A percentile compares a stretch with the other conserved stretches of the same genome.
Conservation (phyloP, 192 early-diverging fungal genomes). For the Coemansia sp. region DNA sequence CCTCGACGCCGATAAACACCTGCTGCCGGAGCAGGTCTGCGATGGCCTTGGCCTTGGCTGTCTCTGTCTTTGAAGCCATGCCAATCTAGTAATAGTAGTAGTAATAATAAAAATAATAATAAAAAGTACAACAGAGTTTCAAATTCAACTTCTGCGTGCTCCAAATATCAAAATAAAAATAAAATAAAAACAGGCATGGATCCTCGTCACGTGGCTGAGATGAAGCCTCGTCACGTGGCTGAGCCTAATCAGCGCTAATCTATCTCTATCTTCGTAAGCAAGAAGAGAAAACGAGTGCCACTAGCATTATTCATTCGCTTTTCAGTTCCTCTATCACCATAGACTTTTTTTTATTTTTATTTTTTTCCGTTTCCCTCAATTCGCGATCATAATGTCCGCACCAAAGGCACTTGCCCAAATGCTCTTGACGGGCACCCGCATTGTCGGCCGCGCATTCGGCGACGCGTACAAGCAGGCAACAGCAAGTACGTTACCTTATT, state of each 20-base stretch:
- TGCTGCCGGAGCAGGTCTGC: conserved; percentile 44
- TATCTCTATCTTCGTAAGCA: too few species aligned
- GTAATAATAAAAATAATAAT: not conserved
- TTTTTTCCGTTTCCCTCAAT: not conserved
- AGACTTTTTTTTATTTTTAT: not conserved
- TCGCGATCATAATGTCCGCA: conserved; percentile 58
- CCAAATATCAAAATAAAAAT: too few species aligned
- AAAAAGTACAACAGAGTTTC: not conserved
- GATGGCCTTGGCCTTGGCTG: conserved; percentile 46
- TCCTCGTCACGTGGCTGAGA: too few species aligned
- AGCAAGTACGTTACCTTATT: conserved; percentile 75
- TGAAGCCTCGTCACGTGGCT: too few species aligned
- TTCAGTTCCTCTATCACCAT: too few species aligned
- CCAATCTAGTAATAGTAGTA: not conserved
- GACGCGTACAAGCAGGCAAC: conserved; percentile 92
- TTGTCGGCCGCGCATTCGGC: conserved; percentile 89
- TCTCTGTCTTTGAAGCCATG: conserved; percentile 43
- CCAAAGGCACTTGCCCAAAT: conserved; percentile 76
- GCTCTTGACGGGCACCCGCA: conserved; percentile 74
- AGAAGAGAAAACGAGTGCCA: too few species aligned
- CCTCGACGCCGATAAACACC: conserved; percentile 50
- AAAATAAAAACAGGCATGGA: too few species aligned
- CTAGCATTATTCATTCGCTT: too few species aligned
- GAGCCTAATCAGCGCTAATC: too few species aligned
- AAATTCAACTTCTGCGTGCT: too few species aligned